Evolutionary conservation across 1,284 basidiomycete species (phyloP).

Genomic region (Tremellales sp.): DNA sequence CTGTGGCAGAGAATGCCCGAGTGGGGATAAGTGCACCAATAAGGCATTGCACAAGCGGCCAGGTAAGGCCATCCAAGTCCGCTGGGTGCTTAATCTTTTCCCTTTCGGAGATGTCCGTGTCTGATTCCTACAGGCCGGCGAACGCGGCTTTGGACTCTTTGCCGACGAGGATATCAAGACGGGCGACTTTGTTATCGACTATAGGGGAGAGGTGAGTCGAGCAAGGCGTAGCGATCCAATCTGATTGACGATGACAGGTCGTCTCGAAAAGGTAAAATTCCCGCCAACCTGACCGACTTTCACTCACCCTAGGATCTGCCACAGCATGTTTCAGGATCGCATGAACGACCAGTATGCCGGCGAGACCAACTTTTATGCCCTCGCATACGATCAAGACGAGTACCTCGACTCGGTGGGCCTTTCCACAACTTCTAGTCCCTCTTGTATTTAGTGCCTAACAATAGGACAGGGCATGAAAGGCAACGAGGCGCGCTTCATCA

Average conservation of each 20-base stretch:
- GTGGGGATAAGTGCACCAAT: conserved; percentile 44
- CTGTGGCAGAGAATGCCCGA: conserved; percentile 50
- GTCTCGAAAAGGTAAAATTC: conserved; percentile 32
- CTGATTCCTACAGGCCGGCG: conserved; percentile 40
- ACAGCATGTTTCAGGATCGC: conserved; percentile 41
- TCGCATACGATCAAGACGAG: conserved; percentile 51
- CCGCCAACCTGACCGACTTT: neutral
- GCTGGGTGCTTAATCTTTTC: conserved; percentile 32
- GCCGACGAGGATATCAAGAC: conserved; percentile 45
- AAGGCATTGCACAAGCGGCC: conserved; percentile 37
- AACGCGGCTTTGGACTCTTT: conserved; percentile 51
- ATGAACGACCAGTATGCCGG: conserved; percentile 40
- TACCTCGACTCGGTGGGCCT: conserved; percentile 50
- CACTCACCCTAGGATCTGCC: neutral
- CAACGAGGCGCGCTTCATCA: conserved; percentile 52
- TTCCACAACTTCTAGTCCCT: no score
- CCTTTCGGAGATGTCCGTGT: neutral
- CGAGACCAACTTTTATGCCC: conserved; percentile 48
- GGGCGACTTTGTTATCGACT: conserved; percentile 52
- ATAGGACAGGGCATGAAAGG: conserved; percentile 46
- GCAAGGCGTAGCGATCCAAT: neutral
- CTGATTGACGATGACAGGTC: conserved; percentile 16
- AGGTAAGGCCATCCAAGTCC: conserved; percentile 29
- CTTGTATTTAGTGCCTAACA: neutral
- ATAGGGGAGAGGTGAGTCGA: conserved; percentile 48